Evolutionary conservation across 768 basidiomycete species (phyloP).

Genomic region (Lyophyllum semitale): DNA sequence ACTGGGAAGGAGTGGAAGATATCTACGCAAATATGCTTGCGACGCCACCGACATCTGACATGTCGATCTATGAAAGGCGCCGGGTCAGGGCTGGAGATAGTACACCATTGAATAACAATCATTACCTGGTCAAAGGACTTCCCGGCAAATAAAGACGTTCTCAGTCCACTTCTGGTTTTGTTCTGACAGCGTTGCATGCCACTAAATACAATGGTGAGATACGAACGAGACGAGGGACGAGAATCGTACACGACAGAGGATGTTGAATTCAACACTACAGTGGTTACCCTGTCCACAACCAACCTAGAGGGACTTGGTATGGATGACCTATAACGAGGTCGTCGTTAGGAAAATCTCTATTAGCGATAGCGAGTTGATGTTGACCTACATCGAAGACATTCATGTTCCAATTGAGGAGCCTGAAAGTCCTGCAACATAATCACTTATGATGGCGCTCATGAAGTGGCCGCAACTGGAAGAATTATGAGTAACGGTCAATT

Average conservation of each 20-base stretch:
- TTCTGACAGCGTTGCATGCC: conserved; percentile 58
- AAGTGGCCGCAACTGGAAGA: conserved; percentile 49
- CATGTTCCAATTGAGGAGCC: conserved; percentile 55
- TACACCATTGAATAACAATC: neutral
- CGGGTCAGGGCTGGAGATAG: neutral
- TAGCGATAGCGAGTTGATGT: neutral
- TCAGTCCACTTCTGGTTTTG: conserved; percentile 56
- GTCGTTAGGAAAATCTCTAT: neutral
- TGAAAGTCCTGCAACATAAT: conserved; percentile 61
- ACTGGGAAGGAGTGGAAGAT: conserved; percentile 28
- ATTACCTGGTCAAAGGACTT: conserved; percentile 38
- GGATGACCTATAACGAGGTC: conserved; percentile 31
- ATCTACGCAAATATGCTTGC: conserved; percentile 18
- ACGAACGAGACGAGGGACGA: neutral
- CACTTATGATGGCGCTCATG: conserved; percentile 55
- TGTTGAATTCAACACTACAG: conserved; percentile 68
- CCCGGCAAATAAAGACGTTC: conserved; percentile 43
- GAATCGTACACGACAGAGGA: conserved; percentile 41
- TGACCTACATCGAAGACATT: conserved; percentile 35
- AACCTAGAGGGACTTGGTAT: conserved; percentile 31
- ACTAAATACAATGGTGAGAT: conserved; percentile 28
- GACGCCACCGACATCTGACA: conserved; percentile 25
- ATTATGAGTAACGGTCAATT: too few species aligned
- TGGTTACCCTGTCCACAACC: conserved; percentile 64
- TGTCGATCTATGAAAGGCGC: conserved; percentile 22